Evolutionary conservation across 2,329 filamentous ascomycete genomes (phyloP).

Genomic region (Byssochlamys sp.): DNA sequence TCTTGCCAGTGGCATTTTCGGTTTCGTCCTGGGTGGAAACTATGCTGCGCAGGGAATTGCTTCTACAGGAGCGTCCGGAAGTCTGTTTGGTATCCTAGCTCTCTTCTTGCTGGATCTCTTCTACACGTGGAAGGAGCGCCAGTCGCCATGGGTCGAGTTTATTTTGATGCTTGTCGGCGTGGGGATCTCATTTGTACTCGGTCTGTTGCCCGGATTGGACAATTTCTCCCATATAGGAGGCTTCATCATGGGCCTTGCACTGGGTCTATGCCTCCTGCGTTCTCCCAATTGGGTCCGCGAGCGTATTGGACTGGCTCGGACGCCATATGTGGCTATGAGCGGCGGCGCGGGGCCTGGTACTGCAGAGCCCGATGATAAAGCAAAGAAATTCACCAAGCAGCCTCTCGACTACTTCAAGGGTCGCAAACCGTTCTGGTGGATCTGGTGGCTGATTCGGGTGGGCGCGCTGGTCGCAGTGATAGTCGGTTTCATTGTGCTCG

Average conservation of each 20-base stretch:
- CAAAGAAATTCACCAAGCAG: slow-evolving; percentile 35
- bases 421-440: slow-evolving; percentile 90
- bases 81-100: slow-evolving; percentile 83
- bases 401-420: slow-evolving; percentile 75
- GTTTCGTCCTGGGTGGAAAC: slow-evolving; percentile 89
- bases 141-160: slow-evolving; percentile 70
- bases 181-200: slow-evolving; percentile 80
- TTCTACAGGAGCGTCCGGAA: slow-evolving; percentile 80
- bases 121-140: slow-evolving; percentile 80
- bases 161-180: slow-evolving; percentile 78
- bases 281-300: slow-evolving; percentile 72
- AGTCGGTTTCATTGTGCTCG: slow-evolving; percentile 72
- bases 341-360: slow-evolving; percentile 32
- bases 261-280: slow-evolving; percentile 78
- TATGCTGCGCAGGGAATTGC: slow-evolving; percentile 73
- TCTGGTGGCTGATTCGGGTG: slow-evolving; percentile 82
- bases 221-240: slow-evolving; percentile 97
- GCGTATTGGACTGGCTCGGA: slow-evolving; percentile 59
- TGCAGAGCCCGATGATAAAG: slow-evolving; percentile 28
- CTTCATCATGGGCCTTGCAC: slow-evolving; percentile 79
- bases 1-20: slow-evolving; percentile 83
- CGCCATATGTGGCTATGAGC: slow-evolving; percentile 62
- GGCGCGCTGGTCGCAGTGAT: slow-evolving; percentile 70
- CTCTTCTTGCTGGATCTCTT: slow-evolving; percentile 79
- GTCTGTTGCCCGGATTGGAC: slow-evolving; percentile 82